Evolutionary conservation across 345 rosid genomes (phyloP).

Genomic region (Pistacia atlantica): DNA sequence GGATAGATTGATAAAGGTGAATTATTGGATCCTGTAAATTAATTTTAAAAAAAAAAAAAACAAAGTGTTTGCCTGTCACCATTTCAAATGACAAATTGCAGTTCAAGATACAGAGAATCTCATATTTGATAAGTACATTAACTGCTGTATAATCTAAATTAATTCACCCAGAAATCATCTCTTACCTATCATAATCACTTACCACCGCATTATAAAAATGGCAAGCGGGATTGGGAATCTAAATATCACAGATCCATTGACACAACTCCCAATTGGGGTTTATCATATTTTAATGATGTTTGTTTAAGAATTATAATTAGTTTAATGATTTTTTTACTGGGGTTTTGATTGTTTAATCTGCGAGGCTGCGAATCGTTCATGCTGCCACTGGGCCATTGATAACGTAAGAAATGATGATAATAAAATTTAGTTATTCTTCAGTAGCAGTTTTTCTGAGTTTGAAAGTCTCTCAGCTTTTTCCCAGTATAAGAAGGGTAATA

Average conservation of each 20-base stretch:
- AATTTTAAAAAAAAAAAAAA: too few species aligned
- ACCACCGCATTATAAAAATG: neutral
- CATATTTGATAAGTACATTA: too few species aligned
- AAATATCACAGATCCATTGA: neutral
- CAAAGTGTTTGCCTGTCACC: too few species aligned
- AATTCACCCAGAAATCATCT: neutral
- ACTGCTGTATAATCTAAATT: too few species aligned
- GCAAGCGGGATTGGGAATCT: neutral
- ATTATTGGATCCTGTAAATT: too few species aligned
- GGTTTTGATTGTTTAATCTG: neutral
- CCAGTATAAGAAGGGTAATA: neutral
- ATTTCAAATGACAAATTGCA: too few species aligned
- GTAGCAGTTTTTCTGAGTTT: neutral
- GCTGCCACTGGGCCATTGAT: neutral
- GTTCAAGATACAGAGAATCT: too few species aligned
- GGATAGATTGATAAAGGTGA: too few species aligned
- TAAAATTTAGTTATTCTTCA: neutral
- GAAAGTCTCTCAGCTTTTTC: neutral
- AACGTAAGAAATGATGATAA: neutral
- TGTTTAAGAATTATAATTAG: too few species aligned
- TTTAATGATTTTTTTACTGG: too few species aligned
- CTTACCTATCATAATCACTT: neutral
- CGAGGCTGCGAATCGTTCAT: constrained; percentile 9
- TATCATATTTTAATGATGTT: too few species aligned
- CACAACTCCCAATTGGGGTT: neutral